These are phyloP conservation scores for Gossypium gossypioides DNA, from an alignment of 441 rosid species.

Conservation along the genomic window DNA sequence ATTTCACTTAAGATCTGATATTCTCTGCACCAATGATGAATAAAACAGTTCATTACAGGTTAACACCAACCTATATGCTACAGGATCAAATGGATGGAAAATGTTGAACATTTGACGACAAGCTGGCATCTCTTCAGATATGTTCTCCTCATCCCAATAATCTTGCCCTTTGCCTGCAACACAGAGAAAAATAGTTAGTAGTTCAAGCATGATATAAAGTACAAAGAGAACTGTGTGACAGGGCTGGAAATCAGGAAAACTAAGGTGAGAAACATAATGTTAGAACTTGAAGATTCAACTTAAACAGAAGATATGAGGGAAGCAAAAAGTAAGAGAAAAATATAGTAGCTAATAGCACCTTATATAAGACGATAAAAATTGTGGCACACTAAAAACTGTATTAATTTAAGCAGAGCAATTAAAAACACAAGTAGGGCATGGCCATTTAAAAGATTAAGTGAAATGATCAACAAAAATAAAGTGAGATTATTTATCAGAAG, in stretches of 20 bases:
- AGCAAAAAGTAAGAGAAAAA: background rate
- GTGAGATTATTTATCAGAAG: background rate
- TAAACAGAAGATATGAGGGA: background rate
- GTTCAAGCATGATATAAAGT: background rate
- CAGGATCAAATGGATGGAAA: constrained; percentile 97
- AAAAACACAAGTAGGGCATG: background rate
- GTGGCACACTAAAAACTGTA: background rate
- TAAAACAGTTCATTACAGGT: background rate
- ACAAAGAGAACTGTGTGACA: background rate
- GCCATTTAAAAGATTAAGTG: background rate
- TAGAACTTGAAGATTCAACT: background rate
- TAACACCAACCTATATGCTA: constrained; percentile 75
- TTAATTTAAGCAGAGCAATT: background rate
- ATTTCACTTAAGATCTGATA: background rate
- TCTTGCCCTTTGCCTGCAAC: constrained; percentile 73
- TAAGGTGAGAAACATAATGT: background rate
- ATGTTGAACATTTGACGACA: constrained; percentile 94
- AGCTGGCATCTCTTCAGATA: constrained; percentile 86
- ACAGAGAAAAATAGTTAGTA: constrained; percentile 5
- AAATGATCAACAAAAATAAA: background rate
- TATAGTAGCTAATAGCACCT: background rate
- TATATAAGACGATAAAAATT: background rate
- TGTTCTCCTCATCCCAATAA: constrained; percentile 80
- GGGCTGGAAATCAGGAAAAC: background rate
- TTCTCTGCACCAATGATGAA: background rate